Conservation (phyloP, 1,284 basidiomycete species). For the Moesziomyces antarcticus region DNA sequence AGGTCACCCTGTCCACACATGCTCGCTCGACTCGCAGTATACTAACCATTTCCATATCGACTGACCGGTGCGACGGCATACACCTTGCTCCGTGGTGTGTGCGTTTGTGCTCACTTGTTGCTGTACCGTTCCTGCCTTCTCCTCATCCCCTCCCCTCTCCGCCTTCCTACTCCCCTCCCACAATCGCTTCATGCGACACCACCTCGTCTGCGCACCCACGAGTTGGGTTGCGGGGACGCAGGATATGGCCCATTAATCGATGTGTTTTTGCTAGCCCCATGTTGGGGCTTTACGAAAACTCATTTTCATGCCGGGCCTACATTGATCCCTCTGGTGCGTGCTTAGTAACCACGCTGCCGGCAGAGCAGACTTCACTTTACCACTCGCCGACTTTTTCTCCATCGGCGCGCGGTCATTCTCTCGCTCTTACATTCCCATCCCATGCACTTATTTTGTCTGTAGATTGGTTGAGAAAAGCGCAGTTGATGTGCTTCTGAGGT, state of each 20-base stretch:
- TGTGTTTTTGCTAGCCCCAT: slow-evolving; percentile 27
- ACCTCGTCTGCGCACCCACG: background rate
- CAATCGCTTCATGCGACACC: too few species aligned
- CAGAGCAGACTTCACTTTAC: slow-evolving; percentile 56
- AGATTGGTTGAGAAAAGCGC: background rate
- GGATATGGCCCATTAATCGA: slow-evolving; percentile 58
- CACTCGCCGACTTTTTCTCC: slow-evolving; percentile 10
- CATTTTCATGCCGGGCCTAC: slow-evolving; percentile 63
- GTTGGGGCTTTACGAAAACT: slow-evolving; percentile 26
- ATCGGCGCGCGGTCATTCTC: slow-evolving; percentile 39
- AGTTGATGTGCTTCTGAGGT: background rate
- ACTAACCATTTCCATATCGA: too few species aligned
- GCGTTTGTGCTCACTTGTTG: background rate
- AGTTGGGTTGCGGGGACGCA: background rate
- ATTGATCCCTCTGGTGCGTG: slow-evolving; percentile 19
- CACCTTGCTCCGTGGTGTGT: background rate
- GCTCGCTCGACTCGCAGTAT: too few species aligned
- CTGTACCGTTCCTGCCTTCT: background rate
- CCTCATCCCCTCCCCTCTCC: background rate
- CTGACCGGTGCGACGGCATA: background rate
- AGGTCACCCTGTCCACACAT: slow-evolving; percentile 5
- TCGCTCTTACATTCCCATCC: slow-evolving; percentile 28
- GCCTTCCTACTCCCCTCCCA: background rate
- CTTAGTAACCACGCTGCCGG: slow-evolving; percentile 6
- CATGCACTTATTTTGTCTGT: too few species aligned